Conservation (phyloP, 192 early-diverging fungal genomes). For the Coemansia sp. region DNA sequence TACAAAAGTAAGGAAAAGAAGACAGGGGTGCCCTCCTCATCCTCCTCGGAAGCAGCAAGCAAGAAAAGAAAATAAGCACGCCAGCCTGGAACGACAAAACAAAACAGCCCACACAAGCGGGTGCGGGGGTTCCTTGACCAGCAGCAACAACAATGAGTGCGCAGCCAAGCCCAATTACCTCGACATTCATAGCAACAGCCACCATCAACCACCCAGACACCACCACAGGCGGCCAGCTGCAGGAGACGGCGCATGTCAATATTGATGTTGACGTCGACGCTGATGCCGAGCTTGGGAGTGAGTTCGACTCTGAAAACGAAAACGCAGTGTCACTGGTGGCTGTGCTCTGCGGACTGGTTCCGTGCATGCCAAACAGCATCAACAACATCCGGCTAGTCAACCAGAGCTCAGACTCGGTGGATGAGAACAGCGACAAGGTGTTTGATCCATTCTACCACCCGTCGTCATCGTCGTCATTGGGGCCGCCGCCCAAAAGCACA, state of each 20-base stretch:
- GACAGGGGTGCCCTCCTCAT: not conserved
- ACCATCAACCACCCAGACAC: not conserved
- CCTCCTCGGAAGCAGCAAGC: not conserved
- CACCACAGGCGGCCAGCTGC: not conserved
- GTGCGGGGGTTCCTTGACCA: too few species aligned
- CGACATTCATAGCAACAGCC: not conserved
- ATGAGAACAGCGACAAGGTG: slow-evolving; percentile 5
- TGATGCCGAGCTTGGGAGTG: not conserved
- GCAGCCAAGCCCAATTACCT: not conserved
- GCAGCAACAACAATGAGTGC: not conserved
- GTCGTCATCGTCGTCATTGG: not conserved
- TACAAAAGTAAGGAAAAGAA: not conserved
- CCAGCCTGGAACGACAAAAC: too few species aligned
- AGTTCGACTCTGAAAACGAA: not conserved
- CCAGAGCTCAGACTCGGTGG: not conserved
- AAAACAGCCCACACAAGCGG: too few species aligned
- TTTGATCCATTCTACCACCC: slow-evolving; percentile 5
- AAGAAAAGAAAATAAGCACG: not conserved
- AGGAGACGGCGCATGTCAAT: not conserved
- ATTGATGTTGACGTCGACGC: too few species aligned
- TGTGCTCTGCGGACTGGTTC: slow-evolving; percentile 13
- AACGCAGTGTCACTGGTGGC: slow-evolving; percentile 23
- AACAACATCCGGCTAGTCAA: slow-evolving; percentile 19
- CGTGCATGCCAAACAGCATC: slow-evolving; percentile 10
- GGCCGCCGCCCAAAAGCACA: not conserved